These are phyloP conservation scores for Dactylis glomerata DNA, from an alignment of 176 grass and related monocot genomes.

Conservation along the genomic window DNA sequence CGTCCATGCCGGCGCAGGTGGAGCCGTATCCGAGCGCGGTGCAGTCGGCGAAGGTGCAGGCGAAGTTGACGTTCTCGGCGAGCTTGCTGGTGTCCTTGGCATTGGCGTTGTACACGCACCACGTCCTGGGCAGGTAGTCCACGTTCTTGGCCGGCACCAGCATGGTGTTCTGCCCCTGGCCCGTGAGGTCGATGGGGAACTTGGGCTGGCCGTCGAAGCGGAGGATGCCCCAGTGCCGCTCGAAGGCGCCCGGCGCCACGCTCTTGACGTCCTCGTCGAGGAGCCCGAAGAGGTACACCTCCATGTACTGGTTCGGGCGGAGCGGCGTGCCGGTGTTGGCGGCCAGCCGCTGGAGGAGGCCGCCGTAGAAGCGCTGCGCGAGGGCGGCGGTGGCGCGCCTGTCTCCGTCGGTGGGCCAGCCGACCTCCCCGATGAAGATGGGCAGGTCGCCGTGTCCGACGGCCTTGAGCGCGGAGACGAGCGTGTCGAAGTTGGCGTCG, in stretches of 20 bases:
- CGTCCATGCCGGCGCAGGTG: slow-evolving; percentile 51
- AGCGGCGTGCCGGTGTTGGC: slow-evolving; percentile 63
- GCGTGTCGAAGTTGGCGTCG: slow-evolving; percentile 85
- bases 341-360: slow-evolving; percentile 50
- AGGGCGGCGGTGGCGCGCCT: slow-evolving; percentile 45
- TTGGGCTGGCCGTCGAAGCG: slow-evolving; percentile 86
- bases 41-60: slow-evolving; percentile 66
- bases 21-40: slow-evolving; percentile 50
- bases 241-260: slow-evolving; percentile 81
- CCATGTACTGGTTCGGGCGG: slow-evolving; percentile 78
- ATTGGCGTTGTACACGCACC: slow-evolving; percentile 59
- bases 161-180: slow-evolving; percentile 53
- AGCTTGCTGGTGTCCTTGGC: slow-evolving; percentile 41
- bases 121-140: slow-evolving; percentile 35
- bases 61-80: slow-evolving; percentile 56
- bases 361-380: slow-evolving; percentile 86
- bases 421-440: slow-evolving; percentile 86
- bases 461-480: slow-evolving; percentile 61
- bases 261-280: slow-evolving; percentile 90
- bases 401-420: slow-evolving; percentile 94
- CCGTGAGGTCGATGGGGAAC: slow-evolving; percentile 62
- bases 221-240: slow-evolving; percentile 93
- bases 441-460: slow-evolving; percentile 59
- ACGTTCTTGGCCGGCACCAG: slow-evolving; percentile 41
- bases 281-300: slow-evolving; percentile 79